These are phyloP conservation scores for rapeseed (Brassica napus) DNA, from an alignment of 345 rosid genomes.

Conservation along the genomic window Da-Ae NC_063452.1:140001-140500, in stretches of 20 bases:
- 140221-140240: background rate
- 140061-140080: background rate
- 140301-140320: constrained; percentile 85
- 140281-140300: constrained; percentile 94
- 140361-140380: constrained; percentile 1
- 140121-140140: background rate
- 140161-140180: constrained; percentile 5
- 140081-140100: background rate
- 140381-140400: constrained; percentile 4
- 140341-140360: background rate
- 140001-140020: background rate
- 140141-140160: background rate
- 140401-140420: constrained; percentile 78
- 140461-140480: constrained; percentile 61
- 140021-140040: constrained; percentile 9
- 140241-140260: constrained; percentile 19
- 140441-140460: constrained; percentile 95
- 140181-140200: constrained; percentile 15
- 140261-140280: constrained; percentile 96
- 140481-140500: constrained; percentile 60
- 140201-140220: background rate
- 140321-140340: constrained; percentile 6
- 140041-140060: background rate
- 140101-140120: constrained; percentile 11
- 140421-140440: constrained; percentile 80